Evolutionary conservation across 352 stramenopile genomes (phyloP).

Genomic region (Pythium aristosporum): DNA sequence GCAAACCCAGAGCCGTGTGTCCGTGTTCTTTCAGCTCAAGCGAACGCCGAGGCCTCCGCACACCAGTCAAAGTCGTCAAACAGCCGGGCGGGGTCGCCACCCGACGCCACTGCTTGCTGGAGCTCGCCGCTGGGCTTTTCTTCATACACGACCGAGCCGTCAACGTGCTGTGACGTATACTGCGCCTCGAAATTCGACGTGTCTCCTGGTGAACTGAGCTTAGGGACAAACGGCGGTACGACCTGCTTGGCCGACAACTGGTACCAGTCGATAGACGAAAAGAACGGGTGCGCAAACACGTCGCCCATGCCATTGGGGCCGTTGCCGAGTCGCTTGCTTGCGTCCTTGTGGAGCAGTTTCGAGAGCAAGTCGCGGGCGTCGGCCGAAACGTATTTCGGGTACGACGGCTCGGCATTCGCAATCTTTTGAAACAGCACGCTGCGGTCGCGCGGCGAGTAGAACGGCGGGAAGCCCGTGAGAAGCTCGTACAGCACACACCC

Average conservation of each 20-base stretch:
- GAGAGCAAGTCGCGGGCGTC: slow-evolving; percentile 60
- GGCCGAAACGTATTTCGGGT: slow-evolving; percentile 88
- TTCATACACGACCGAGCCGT: slow-evolving; percentile 61
- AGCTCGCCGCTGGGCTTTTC: slow-evolving; percentile 30
- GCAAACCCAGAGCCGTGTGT: background rate
- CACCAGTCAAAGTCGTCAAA: slow-evolving; percentile 84
- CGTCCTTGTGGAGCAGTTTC: slow-evolving; percentile 62
- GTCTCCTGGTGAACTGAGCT: slow-evolving; percentile 43
- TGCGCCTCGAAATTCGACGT: slow-evolving; percentile 77
- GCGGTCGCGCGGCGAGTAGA: slow-evolving; percentile 90
- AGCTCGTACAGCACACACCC: slow-evolving; percentile 89
- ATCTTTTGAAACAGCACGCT: slow-evolving; percentile 98
- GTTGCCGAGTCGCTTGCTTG: slow-evolving; percentile 52
- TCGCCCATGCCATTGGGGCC: slow-evolving; percentile 62
- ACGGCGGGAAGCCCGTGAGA: slow-evolving; percentile 86
- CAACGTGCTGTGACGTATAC: slow-evolving; percentile 68
- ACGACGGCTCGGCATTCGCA: slow-evolving; percentile 86
- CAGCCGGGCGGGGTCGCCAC: slow-evolving; percentile 29
- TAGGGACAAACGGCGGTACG: slow-evolving; percentile 55
- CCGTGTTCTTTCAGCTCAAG: background rate
- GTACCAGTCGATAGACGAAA: slow-evolving; percentile 73
- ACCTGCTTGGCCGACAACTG: slow-evolving; percentile 75
- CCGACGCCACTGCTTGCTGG: slow-evolving; percentile 7
- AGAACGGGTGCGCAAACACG: slow-evolving; percentile 77
- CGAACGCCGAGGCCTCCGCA: slow-evolving; percentile 45